These are phyloP conservation scores for Ilex asprella DNA, from an alignment of 257 asterid genomes.

Conservation along the genomic window DNA sequence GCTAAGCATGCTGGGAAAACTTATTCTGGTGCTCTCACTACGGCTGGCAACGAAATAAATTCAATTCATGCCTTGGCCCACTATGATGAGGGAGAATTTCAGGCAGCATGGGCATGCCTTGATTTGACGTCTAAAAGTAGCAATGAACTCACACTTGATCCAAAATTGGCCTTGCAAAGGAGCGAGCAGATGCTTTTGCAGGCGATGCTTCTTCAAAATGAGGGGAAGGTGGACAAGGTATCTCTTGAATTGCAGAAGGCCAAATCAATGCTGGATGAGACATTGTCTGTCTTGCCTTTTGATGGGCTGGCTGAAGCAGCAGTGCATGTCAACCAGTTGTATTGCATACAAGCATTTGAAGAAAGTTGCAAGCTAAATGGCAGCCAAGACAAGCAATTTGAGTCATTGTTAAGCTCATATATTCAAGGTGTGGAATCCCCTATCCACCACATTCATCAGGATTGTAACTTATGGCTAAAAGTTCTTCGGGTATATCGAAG, in stretches of 20 bases:
- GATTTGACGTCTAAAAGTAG: conserved; percentile 97
- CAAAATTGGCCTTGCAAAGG: conserved; percentile 89
- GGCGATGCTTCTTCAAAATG: conserved; percentile 81
- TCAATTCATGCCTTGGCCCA: conserved; percentile 87
- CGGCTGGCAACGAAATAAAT: conserved; percentile 92
- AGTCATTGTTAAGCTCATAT: conserved; percentile 55
- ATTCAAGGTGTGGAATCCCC: conserved; percentile 65
- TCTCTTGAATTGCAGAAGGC: conserved; percentile 75
- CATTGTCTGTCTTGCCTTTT: conserved; percentile 71
- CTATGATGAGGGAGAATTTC: conserved; percentile 85
- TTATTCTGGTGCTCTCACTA: conserved; percentile 87
- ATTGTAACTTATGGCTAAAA: conserved; percentile 92
- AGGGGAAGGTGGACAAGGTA: conserved; percentile 75
- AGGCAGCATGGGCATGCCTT: conserved; percentile 92
- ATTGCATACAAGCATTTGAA: conserved; percentile 81
- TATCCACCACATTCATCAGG: conserved; percentile 56
- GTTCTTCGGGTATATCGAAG: conserved; percentile 71
- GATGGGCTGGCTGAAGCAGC: conserved; percentile 88
- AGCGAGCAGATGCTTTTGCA: conserved; percentile 98
- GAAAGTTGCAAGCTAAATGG: conserved; percentile 44
- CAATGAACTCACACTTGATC: conserved; percentile 85
- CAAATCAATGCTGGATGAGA: conserved; percentile 75
- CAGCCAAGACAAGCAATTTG: conserved; percentile 36
- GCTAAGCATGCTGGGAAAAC: conserved; percentile 83
- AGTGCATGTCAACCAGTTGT: conserved; percentile 68